phyloP scores from a whole-genome alignment of 805 yeast genomes.

The Zygoascus biomembranicola region DNA sequence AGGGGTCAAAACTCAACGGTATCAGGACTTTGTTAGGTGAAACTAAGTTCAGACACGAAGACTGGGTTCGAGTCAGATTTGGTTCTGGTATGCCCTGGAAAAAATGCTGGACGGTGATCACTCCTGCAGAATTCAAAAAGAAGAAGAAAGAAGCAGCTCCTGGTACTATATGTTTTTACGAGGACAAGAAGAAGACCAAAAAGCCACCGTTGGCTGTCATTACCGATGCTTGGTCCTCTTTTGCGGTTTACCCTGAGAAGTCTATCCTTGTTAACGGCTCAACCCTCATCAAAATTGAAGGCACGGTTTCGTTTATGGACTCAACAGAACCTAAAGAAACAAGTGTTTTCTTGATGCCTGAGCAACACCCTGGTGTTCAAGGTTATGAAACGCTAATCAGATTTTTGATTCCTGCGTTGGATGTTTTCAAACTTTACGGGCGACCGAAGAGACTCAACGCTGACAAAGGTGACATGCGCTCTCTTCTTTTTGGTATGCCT shows the following conservation, averaged over 20 bases:
- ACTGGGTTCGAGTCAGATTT: conserved; percentile 90
- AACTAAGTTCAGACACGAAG: conserved; percentile 79
- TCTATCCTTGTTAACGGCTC: conserved; percentile 73
- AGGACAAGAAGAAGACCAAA: conserved; percentile 61
- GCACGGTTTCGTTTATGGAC: conserved; percentile 42
- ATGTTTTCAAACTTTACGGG: conserved; percentile 73
- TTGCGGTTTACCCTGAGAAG: conserved; percentile 90
- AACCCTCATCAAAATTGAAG: conserved; percentile 85
- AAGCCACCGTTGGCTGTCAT: conserved; percentile 71
- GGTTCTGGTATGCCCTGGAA: conserved; percentile 99
- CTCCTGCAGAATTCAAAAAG: conserved; percentile 38
- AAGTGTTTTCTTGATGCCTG: conserved; percentile 75
- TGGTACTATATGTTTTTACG: conserved; percentile 75
- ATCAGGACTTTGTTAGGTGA: conserved; percentile 79
- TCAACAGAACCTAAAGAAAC: conserved; percentile 42
- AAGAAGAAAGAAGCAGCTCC: conserved; percentile 33
- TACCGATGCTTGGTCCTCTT: conserved; percentile 57
- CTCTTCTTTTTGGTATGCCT: conserved; percentile 75
- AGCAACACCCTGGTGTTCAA: conserved; percentile 70
- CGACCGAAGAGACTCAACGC: conserved; percentile 70
- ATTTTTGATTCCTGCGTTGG: conserved; percentile 65
- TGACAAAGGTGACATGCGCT: conserved; percentile 55
- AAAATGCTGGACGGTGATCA: conserved; percentile 84
- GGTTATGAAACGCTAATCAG: conserved; percentile 81
- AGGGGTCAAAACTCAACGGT: conserved; percentile 82